Evolutionary conservation across 805 yeast genomes (phyloP).

Genomic region (Pichia cephalocereana): DNA sequence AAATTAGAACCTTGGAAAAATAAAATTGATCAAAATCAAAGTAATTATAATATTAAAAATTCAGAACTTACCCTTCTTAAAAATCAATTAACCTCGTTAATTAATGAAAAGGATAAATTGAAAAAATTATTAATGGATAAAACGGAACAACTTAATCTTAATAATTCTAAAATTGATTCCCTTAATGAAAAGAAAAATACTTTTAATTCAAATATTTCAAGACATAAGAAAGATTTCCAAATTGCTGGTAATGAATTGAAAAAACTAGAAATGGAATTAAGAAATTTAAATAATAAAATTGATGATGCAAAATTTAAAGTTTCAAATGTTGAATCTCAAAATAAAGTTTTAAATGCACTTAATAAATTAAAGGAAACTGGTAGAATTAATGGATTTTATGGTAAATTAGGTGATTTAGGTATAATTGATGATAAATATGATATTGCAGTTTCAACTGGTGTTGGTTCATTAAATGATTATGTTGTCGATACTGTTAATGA

Average conservation of each 20-base stretch:
- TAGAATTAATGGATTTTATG: slow-evolving; percentile 76
- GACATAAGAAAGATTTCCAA: slow-evolving; percentile 50
- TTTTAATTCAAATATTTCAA: slow-evolving; percentile 41
- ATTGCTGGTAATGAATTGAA: slow-evolving; percentile 40
- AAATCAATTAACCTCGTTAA: slow-evolving; percentile 35
- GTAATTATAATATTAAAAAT: slow-evolving; percentile 54
- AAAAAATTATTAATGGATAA: slow-evolving; percentile 33
- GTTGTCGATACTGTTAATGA: slow-evolving; percentile 74
- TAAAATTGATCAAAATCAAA: slow-evolving; percentile 51
- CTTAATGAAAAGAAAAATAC: slow-evolving; percentile 40
- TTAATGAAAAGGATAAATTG: slow-evolving; percentile 33
- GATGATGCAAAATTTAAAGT: slow-evolving; percentile 58
- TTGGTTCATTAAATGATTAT: slow-evolving; percentile 82
- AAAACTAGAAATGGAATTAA: slow-evolving; percentile 45
- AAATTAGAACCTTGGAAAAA: slow-evolving; percentile 79
- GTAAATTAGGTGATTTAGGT: slow-evolving; percentile 90
- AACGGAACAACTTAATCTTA: slow-evolving; percentile 29
- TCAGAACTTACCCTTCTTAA: slow-evolving; percentile 54
- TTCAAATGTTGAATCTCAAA: slow-evolving; percentile 54
- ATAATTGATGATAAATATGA: slow-evolving; percentile 81
- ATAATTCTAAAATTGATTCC: slow-evolving; percentile 37
- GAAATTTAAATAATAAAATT: slow-evolving; percentile 48
- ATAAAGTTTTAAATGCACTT: slow-evolving; percentile 62
- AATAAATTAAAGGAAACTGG: slow-evolving; percentile 68
- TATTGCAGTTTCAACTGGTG: slow-evolving; percentile 91